Conservation (phyloP, 129 eudicot species). For the Artemisia tridentata region DNA sequence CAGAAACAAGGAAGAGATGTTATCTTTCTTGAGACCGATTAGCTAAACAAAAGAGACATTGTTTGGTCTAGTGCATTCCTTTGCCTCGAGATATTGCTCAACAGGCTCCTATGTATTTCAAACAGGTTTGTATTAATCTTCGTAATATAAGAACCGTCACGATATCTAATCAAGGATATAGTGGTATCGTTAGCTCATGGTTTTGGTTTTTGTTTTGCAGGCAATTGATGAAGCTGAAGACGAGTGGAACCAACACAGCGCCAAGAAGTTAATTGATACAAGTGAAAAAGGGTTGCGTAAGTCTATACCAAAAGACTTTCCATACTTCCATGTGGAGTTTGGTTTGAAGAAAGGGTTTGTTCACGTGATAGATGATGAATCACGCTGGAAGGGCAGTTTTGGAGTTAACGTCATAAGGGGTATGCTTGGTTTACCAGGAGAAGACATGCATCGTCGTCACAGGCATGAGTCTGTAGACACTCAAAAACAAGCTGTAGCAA, state of each 20-base stretch:
- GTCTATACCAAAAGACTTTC: slow-evolving; percentile 82
- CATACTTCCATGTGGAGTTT: slow-evolving; percentile 90
- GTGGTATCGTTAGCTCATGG: neutral
- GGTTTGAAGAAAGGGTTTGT: slow-evolving; percentile 85
- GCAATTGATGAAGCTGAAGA: slow-evolving; percentile 97
- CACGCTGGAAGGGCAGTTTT: slow-evolving; percentile 45
- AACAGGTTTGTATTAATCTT: slow-evolving; percentile 53
- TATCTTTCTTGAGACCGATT: slow-evolving; percentile 77
- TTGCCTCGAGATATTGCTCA: slow-evolving; percentile 68
- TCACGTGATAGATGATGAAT: slow-evolving; percentile 87
- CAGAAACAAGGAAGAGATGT: slow-evolving; percentile 80
- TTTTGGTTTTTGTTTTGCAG: slow-evolving; percentile 33
- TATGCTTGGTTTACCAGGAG: slow-evolving; percentile 60
- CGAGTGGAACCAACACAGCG: slow-evolving; percentile 95
- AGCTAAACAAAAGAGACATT: slow-evolving; percentile 79
- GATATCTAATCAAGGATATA: neutral
- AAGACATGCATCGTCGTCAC: slow-evolving; percentile 79
- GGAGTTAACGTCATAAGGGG: slow-evolving; percentile 78
- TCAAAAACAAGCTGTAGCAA: slow-evolving; percentile 55
- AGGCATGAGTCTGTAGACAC: slow-evolving; percentile 58
- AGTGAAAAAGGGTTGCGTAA: slow-evolving; percentile 74
- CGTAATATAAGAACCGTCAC: neutral
- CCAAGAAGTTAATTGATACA: slow-evolving; percentile 87
- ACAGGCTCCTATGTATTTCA: slow-evolving; percentile 84
- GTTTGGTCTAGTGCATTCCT: slow-evolving; percentile 89